These are phyloP conservation scores for Chlamydomonas sphaeroides DNA, from an alignment of 139 green algal genomes.

Conservation along the genomic window DNA sequence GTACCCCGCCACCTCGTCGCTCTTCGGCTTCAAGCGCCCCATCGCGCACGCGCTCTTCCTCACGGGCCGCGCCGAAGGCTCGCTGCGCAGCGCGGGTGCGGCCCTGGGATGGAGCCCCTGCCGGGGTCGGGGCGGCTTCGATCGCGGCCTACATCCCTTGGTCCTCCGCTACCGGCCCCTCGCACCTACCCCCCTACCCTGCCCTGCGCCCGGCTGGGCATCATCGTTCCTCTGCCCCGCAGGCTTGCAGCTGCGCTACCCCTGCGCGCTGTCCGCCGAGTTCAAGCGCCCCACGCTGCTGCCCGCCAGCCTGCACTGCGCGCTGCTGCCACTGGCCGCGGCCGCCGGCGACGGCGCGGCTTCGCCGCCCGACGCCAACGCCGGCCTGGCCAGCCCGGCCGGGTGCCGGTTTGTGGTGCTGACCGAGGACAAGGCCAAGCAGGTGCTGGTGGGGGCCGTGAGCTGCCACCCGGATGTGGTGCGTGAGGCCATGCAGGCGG, in stretches of 20 bases:
- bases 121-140: too few species aligned
- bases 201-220: too few species aligned
- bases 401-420: constrained; percentile 52
- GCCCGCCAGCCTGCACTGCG: constrained; percentile 57
- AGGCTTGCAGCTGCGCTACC: constrained; percentile 49
- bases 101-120: too few species aligned
- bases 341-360: too few species aligned
- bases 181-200: too few species aligned
- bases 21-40: constrained; percentile 73
- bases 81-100: constrained; percentile 47
- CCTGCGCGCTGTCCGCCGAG: constrained; percentile 46
- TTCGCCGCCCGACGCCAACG: neutral
- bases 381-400: neutral
- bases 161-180: too few species aligned
- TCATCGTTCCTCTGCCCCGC: neutral
- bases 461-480: neutral
- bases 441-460: constrained; percentile 57
- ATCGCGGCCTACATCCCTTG: too few species aligned
- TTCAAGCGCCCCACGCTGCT: constrained; percentile 71
- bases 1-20: constrained; percentile 34
- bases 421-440: constrained; percentile 52
- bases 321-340: neutral
- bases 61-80: constrained; percentile 52
- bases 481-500: neutral
- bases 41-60: constrained; percentile 74